Percentiles rank a stretch among this genome's conserved stretches.
These are phyloP conservation scores for Acacia crassicarpa DNA, from an alignment of 306 rosid species.

Conservation along the genomic window DNA sequence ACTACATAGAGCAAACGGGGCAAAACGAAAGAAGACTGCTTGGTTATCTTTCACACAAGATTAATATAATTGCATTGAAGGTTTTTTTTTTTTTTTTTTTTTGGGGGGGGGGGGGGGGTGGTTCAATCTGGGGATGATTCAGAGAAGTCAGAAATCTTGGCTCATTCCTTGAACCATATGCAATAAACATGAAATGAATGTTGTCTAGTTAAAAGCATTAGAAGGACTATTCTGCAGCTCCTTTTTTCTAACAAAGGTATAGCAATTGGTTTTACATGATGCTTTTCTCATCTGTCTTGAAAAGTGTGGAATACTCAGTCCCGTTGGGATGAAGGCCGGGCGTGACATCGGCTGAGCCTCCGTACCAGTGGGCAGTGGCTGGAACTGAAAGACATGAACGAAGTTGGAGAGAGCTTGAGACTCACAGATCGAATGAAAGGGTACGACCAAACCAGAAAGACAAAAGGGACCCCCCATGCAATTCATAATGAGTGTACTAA, in stretches of 20 bases:
- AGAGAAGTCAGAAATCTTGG: background rate
- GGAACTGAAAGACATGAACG: background rate
- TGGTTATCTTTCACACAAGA: background rate
- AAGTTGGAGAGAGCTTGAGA: background rate
- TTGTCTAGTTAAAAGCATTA: background rate
- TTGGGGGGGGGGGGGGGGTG: too few species aligned
- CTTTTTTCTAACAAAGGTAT: background rate
- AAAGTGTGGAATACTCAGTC: background rate
- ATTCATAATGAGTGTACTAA: background rate
- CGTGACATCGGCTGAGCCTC: background rate
- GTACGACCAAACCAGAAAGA: background rate
- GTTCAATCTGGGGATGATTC: too few species aligned
- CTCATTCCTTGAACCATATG: background rate
- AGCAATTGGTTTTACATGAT: background rate
- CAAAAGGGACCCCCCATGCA: background rate
- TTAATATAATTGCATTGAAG: background rate
- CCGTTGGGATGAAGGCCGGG: background rate
- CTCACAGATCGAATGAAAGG: background rate
- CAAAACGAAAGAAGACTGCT: background rate
- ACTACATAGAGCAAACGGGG: background rate
- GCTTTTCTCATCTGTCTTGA: background rate
- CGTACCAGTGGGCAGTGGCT: background rate
- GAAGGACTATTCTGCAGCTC: background rate
- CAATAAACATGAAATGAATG: background rate
- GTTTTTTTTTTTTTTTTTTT: too few species aligned